A percentile compares a stretch with the other conserved stretches of the same genome.
phyloP scores from a whole-genome alignment of 108 stramenopile species.

The Craspedostauros australis region DNA sequence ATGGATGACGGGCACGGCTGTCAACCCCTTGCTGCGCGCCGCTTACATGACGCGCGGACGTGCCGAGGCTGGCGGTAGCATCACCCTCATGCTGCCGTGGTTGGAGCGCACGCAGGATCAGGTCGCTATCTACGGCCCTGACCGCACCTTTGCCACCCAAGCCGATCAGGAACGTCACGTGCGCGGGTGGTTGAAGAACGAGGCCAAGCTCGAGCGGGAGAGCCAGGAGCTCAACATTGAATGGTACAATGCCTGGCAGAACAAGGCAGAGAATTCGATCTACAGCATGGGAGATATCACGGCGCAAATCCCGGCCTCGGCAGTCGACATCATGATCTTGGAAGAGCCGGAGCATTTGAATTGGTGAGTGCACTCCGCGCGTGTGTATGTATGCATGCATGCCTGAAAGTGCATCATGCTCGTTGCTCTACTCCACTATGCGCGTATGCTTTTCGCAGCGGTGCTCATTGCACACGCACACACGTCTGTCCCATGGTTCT shows the following conservation, averaged over 20 bases:
- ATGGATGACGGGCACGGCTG: slow-evolving; percentile 92
- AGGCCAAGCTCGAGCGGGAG: slow-evolving; percentile 33
- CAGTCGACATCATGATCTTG: slow-evolving; percentile 83
- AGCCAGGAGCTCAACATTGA: slow-evolving; percentile 32
- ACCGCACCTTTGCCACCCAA: slow-evolving; percentile 41
- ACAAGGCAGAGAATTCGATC: slow-evolving; percentile 40
- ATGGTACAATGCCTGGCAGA: slow-evolving; percentile 53
- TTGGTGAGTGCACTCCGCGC: slow-evolving; percentile 61
- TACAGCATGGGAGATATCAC: slow-evolving; percentile 73
- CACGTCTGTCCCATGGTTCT: background rate
- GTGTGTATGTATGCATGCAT: background rate
- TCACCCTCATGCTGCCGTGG: slow-evolving; percentile 87
- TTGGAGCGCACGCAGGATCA: slow-evolving; percentile 62
- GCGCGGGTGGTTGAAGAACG: slow-evolving; percentile 50
- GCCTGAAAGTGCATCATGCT: background rate
- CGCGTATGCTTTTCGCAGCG: background rate
- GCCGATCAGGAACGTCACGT: slow-evolving; percentile 73
- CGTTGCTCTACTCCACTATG: background rate
- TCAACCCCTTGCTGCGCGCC: slow-evolving; percentile 85
- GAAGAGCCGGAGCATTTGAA: slow-evolving; percentile 94
- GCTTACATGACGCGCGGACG: slow-evolving; percentile 70
- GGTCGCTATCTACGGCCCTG: slow-evolving; percentile 47
- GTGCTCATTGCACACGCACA: background rate
- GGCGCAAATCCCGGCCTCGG: slow-evolving; percentile 57
- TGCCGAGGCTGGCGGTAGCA: slow-evolving; percentile 44